phyloP scores from a whole-genome alignment of 1,284 basidiomycete species.

The Leccinum variabile region DNA sequence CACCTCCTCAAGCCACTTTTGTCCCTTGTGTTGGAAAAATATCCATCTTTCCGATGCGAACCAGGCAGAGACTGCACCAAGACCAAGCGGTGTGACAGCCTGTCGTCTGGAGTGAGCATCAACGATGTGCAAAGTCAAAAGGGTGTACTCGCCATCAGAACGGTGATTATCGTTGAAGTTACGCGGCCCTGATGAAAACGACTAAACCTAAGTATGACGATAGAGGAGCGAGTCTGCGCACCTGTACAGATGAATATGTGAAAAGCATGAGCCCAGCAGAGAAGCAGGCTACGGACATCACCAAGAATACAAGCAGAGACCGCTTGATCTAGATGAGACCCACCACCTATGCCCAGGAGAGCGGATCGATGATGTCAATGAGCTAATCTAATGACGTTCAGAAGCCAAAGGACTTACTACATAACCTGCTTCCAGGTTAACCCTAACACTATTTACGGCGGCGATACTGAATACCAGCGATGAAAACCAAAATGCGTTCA shows the following conservation, averaged over 20 bases:
- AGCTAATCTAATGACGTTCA: slow-evolving; percentile 8
- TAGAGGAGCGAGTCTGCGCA: slow-evolving; percentile 28
- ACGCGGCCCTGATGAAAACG: slow-evolving; percentile 40
- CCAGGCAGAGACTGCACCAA: slow-evolving; percentile 74
- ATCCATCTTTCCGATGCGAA: slow-evolving; percentile 75
- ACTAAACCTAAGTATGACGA: slow-evolving; percentile 22
- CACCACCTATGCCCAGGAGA: slow-evolving; percentile 57
- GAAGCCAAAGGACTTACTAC: slow-evolving; percentile 46
- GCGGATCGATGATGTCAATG: slow-evolving; percentile 43
- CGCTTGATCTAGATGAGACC: slow-evolving; percentile 59
- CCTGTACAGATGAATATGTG: slow-evolving; percentile 51
- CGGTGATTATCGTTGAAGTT: slow-evolving; percentile 70
- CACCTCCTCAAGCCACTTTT: slow-evolving; percentile 74
- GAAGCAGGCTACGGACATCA: slow-evolving; percentile 58
- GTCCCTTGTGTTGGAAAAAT: slow-evolving; percentile 65
- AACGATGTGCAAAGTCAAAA: neutral
- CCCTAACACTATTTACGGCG: slow-evolving; percentile 56
- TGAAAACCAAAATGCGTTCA: slow-evolving; percentile 63
- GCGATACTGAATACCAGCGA: slow-evolving; percentile 63
- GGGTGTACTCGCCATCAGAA: slow-evolving; percentile 55
- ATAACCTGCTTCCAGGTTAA: slow-evolving; percentile 59
- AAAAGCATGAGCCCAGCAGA: slow-evolving; percentile 56
- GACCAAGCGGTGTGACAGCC: slow-evolving; percentile 67
- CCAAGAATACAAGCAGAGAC: slow-evolving; percentile 55
- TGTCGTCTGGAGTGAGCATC: slow-evolving; percentile 18